Conservation (phyloP, 1,284 basidiomycete genomes). For the Malassezia dermatis region DNA sequence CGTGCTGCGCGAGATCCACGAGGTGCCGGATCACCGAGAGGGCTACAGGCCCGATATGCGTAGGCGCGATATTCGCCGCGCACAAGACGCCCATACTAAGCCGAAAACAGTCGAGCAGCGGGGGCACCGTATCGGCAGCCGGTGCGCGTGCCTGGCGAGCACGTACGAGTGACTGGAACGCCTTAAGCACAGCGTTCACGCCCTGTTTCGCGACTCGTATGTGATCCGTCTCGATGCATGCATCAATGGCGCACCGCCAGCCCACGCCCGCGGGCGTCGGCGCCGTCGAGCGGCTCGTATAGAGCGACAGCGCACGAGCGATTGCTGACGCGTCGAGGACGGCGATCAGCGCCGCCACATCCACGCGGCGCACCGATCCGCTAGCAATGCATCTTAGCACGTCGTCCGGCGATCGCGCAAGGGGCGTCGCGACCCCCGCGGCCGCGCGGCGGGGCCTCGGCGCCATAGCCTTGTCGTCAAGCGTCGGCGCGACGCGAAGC, state of each 20-base stretch:
- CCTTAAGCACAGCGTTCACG: conserved; percentile 21
- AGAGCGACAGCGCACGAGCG: conserved; percentile 6
- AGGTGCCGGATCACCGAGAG: conserved; percentile 9
- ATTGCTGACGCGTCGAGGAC: neutral
- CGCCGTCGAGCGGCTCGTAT: conserved; percentile 6
- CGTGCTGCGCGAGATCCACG: neutral
- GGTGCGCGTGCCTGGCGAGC: neutral
- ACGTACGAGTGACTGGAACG: neutral
- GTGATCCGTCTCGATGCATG: neutral
- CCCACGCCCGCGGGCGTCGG: conserved; percentile 3
- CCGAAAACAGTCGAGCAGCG: conserved; percentile 9
- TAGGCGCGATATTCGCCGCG: neutral
- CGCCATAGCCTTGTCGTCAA: neutral
- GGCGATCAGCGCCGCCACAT: conserved; percentile 10
- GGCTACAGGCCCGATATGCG: conserved; percentile 1
- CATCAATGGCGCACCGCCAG: neutral
- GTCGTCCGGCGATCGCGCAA: neutral
- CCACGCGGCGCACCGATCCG: neutral
- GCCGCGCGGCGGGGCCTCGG: neutral
- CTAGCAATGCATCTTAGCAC: neutral
- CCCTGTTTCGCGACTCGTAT: conserved; percentile 27
- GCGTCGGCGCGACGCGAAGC: neutral
- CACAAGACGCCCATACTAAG: conserved; percentile 6
- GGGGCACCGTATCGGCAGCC: neutral
- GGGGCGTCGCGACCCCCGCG: neutral